phyloP scores from a whole-genome alignment of 768 basidiomycete species.

The Tricholoma furcatifolium region DNA sequence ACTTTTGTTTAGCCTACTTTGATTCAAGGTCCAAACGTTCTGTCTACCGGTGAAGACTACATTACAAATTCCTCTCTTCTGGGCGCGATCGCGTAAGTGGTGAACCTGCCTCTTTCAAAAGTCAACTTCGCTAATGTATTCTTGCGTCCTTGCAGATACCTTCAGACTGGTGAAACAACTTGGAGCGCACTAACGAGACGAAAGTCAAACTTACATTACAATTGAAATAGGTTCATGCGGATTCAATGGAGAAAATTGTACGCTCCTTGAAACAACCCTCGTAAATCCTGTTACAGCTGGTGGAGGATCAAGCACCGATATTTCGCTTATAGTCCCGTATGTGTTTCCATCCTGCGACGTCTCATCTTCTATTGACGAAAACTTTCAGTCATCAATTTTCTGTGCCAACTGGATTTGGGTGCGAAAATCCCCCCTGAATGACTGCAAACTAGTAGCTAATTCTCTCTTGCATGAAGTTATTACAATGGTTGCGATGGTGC shows the following conservation, averaged over 20 bases:
- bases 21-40: slow-evolving; percentile 25
- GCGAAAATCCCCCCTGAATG: not conserved
- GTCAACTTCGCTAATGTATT: not conserved
- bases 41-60: slow-evolving; percentile 30
- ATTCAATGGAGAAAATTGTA: slow-evolving; percentile 39
- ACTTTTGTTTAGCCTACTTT: slow-evolving; percentile 24
- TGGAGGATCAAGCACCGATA: slow-evolving; percentile 32
- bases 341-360: slow-evolving; percentile 21
- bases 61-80: slow-evolving; percentile 26
- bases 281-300: slow-evolving; percentile 29
- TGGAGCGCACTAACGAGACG: not conserved
- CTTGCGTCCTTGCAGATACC: slow-evolving; percentile 22
- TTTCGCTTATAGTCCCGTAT: slow-evolving; percentile 41
- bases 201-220: not conserved
- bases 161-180: slow-evolving; percentile 23
- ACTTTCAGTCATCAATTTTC: slow-evolving; percentile 35
- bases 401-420: slow-evolving; percentile 40
- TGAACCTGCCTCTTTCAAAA: not conserved
- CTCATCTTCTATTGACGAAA: not conserved
- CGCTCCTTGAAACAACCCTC: slow-evolving; percentile 36
- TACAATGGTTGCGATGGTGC: slow-evolving; percentile 41
- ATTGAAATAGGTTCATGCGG: slow-evolving; percentile 28
- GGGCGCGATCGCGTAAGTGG: slow-evolving; percentile 35
- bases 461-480: slow-evolving; percentile 26
- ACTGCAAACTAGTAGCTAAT: not conserved